Base-by-base conservation (phyloP, 345 rosid species). In the Linum lewisii region DNA sequence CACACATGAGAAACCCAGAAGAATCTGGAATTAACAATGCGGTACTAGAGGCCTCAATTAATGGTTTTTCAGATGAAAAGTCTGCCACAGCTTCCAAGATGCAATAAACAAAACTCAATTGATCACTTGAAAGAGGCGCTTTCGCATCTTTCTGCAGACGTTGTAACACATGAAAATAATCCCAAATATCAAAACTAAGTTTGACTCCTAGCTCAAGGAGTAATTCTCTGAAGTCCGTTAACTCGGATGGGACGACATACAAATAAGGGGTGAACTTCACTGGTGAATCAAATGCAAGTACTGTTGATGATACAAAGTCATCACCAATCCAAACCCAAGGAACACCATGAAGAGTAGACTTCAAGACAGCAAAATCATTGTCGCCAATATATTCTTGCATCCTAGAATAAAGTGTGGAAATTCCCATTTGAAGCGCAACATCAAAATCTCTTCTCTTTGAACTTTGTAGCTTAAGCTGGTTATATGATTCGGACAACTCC, bases 321-420 rank as follows among this genome's bases (percentile, higher is more conserved):
- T 87, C 98, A 51, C 98, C 91, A 66, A 82, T 82, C 98, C 98
- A 91, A 70, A 91, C 84, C 91, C 88, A 91, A 55, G 95, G 74
- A 70, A 87, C 75, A 66, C 85, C 91, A 60, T 75, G 73, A 61
- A 91, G 61, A 77, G 79, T 79, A 63, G 88, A 77, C 73, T 77
- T 81, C 57, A 91, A 66, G 66, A 67, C 72, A 63, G 56, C 22
- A 57, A 87, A 84, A 60, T 85, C 86, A 77, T 82, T 77, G 32
- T 77, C 75, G 61, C 86, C 79, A 65, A 81, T 68, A 60, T 62
- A 76, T 65, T 76, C 87, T 72, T 84, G 91, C 70, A 91, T 67
- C 66, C 70, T 75, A 34, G 84, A 70, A 70, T 85, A 91, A 47
- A 91, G 83, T 45, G 63, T 62, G 38, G 81, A 78, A 67, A 88